phyloP scores from a whole-genome alignment of 805 yeast species.

The Yamadazyma kitorensis region DNA sequence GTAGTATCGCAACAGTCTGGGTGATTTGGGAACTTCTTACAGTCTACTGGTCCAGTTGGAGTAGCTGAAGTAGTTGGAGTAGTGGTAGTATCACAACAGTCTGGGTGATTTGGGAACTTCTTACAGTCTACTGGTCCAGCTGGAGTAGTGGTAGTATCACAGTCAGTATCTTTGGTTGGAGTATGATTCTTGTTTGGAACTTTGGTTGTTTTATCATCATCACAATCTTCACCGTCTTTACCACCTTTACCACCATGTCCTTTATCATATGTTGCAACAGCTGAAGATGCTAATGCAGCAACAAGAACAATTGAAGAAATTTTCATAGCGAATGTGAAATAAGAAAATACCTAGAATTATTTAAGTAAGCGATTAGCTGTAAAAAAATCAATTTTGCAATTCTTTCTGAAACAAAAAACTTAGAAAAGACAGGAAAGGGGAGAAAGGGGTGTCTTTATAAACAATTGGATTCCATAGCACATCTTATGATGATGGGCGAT shows the following conservation, averaged over 20 bases:
- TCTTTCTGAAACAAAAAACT: background rate
- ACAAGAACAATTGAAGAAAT: conserved; percentile 3
- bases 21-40: background rate
- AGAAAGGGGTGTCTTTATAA: no score
- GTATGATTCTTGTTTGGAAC: background rate
- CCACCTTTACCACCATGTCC: background rate
- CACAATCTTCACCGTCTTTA: conserved; percentile 1
- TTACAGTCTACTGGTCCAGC: no score
- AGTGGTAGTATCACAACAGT: no score
- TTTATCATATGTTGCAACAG: background rate
- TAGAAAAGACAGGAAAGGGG: no score
- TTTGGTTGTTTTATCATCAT: background rate
- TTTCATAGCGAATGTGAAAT: conserved; percentile 7
- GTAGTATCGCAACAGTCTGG: no score
- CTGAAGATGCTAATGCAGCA: conserved; percentile 4
- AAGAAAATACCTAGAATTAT: background rate
- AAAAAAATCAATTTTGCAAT: background rate
- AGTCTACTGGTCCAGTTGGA: no score
- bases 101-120: background rate
- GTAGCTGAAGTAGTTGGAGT: no score
- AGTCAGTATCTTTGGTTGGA: conserved; percentile 1
- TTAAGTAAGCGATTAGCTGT: background rate
- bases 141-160: conserved; percentile 1
- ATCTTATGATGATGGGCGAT: no score
- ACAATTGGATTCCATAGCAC: no score